These are phyloP conservation scores for Delonix regia DNA, from an alignment of 306 rosid genomes.

Conservation along the genomic window DNA sequence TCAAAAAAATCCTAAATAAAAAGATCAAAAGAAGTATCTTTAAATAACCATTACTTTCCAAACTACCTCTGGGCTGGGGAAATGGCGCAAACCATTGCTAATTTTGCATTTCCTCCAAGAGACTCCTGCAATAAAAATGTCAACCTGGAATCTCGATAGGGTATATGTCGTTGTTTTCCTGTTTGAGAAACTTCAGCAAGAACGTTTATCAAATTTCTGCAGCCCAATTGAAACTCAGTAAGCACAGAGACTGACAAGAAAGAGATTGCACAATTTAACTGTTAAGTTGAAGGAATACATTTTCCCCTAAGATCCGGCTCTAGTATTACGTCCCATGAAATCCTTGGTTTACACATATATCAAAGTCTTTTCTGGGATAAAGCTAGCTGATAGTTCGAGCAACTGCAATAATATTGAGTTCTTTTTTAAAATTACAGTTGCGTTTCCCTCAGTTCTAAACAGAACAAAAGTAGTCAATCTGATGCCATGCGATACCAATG, in stretches of 20 bases:
- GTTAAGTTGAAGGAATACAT: background rate
- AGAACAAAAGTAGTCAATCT: background rate
- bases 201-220: conserved; percentile 94
- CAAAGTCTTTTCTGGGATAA: background rate
- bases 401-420: background rate
- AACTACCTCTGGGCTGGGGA: conserved; percentile 84
- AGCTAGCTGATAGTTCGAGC: background rate
- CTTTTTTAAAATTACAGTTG: background rate
- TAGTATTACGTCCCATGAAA: background rate
- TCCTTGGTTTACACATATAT: background rate
- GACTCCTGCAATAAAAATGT: conserved; percentile 93
- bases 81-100: conserved; percentile 90
- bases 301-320: background rate
- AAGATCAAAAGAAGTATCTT: background rate
- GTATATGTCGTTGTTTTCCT: conserved; percentile 93
- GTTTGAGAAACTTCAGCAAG: conserved; percentile 97
- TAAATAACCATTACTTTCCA: conserved; percentile 23
- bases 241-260: conserved; percentile 24
- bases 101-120: conserved; percentile 95
- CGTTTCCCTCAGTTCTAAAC: background rate
- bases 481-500: no score
- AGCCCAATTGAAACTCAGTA: conserved; percentile 35
- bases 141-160: conserved; percentile 88
- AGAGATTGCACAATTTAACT: conserved; percentile 13
- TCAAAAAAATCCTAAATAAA: conserved; percentile 40